A percentile compares a stretch with the other conserved stretches of the same genome.
Conservation (phyloP, 768 basidiomycete species). For the Flagelloscypha sp. region DNA sequence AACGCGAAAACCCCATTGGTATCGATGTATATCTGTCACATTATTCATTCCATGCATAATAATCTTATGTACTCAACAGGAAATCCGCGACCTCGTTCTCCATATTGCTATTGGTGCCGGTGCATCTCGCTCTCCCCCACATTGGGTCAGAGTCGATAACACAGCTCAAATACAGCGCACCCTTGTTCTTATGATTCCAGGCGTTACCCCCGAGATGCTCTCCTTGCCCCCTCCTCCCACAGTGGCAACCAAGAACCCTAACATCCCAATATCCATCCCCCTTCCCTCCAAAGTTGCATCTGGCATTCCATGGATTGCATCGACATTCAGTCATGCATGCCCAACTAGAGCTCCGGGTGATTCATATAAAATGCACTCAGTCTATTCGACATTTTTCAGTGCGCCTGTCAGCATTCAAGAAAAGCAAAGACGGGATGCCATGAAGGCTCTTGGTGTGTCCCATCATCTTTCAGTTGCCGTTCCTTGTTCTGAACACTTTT, state of each 20-base stretch:
- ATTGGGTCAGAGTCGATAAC: constrained; percentile 84
- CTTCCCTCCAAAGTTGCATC: constrained; percentile 19
- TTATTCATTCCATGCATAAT: background rate
- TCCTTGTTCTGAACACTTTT: constrained; percentile 4
- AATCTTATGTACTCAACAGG: constrained; percentile 35
- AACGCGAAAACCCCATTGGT: constrained; percentile 65
- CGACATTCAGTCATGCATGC: constrained; percentile 85
- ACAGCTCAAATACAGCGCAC: constrained; percentile 66
- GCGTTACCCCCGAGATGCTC: constrained; percentile 69
- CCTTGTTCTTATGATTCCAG: constrained; percentile 78
- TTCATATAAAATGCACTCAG: constrained; percentile 73
- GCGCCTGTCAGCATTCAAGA: constrained; percentile 74
- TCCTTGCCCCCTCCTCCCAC: constrained; percentile 65
- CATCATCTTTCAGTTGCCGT: background rate
- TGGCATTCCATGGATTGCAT: constrained; percentile 58
- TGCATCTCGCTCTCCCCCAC: constrained; percentile 78
- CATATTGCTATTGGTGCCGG: too few species aligned
- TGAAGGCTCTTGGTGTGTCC: constrained; percentile 29
- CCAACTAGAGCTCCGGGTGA: constrained; percentile 94
- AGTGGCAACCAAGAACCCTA: constrained; percentile 50
- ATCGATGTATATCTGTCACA: constrained; percentile 53
- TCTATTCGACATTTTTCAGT: constrained; percentile 76
- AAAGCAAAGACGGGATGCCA: constrained; percentile 54
- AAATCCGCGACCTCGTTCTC: constrained; percentile 78
- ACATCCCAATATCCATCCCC: constrained; percentile 44